Evolutionary conservation across 768 basidiomycete species (phyloP).

Genomic region (Lactarius trivialis): DNA sequence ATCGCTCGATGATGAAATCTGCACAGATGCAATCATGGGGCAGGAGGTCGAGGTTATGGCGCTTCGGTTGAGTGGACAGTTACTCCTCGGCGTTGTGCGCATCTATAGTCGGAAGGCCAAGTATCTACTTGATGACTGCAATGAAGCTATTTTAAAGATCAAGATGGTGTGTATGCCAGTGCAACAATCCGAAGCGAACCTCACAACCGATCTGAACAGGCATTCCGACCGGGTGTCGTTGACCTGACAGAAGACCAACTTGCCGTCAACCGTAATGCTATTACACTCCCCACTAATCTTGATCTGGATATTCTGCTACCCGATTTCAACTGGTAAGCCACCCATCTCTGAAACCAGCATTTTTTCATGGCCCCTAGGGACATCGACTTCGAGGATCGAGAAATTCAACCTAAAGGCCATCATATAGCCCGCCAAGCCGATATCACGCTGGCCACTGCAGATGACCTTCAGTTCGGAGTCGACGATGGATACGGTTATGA

Average conservation of each 20-base stretch:
- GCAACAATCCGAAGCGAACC: neutral
- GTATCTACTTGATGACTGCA: slow-evolving; percentile 95
- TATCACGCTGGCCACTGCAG: slow-evolving; percentile 76
- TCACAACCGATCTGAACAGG: slow-evolving; percentile 38
- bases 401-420: slow-evolving; percentile 59
- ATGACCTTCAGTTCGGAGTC: slow-evolving; percentile 64
- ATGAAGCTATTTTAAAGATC: slow-evolving; percentile 90
- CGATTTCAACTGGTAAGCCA: slow-evolving; percentile 68
- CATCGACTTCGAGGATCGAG: slow-evolving; percentile 67
- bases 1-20: neutral
- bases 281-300: slow-evolving; percentile 75
- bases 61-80: slow-evolving; percentile 90
- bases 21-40: slow-evolving; percentile 81
- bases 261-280: slow-evolving; percentile 77
- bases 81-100: slow-evolving; percentile 92
- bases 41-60: slow-evolving; percentile 93
- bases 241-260: slow-evolving; percentile 96
- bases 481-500: slow-evolving; percentile 66
- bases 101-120: slow-evolving; percentile 98
- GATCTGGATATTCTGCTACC: slow-evolving; percentile 77
- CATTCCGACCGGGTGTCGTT: slow-evolving; percentile 90
- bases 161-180: slow-evolving; percentile 61
- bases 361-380: slow-evolving; percentile 45
- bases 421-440: slow-evolving; percentile 83
- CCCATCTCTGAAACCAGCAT: slow-evolving; percentile 3